These are phyloP conservation scores for Aspergillus fischeri DNA, from an alignment of 2,329 filamentous ascomycete species.

Conservation along the genomic window DNA sequence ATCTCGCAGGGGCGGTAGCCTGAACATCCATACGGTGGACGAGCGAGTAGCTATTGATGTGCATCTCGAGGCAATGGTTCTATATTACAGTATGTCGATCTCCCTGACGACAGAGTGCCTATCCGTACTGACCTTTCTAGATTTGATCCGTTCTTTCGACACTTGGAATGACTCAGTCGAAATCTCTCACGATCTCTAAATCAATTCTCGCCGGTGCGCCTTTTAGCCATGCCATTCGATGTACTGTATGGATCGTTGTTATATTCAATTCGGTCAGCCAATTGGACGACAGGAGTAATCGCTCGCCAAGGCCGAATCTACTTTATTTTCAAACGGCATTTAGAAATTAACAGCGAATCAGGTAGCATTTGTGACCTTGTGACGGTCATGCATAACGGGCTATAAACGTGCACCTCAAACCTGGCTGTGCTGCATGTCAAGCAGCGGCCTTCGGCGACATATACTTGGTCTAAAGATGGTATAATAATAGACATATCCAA, in stretches of 20 bases:
- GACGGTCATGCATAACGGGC: background rate
- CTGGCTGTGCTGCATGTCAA: background rate
- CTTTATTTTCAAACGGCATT: background rate
- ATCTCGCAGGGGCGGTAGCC: constrained; percentile 40
- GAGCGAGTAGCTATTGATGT: constrained; percentile 44
- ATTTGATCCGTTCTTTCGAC: constrained; percentile 32
- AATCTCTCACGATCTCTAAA: background rate
- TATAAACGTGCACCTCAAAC: constrained; percentile 1
- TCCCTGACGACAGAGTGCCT: background rate
- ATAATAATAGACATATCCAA: background rate
- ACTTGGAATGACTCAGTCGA: constrained; percentile 14
- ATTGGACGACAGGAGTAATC: background rate
- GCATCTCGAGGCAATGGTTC: constrained; percentile 41
- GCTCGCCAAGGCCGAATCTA: background rate
- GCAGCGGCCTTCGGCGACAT: background rate
- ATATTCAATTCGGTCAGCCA: background rate
- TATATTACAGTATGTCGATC: constrained; percentile 38
- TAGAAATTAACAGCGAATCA: background rate
- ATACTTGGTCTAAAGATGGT: background rate
- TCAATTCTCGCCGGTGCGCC: background rate
- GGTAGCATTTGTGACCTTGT: constrained; percentile 6
- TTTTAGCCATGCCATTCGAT: background rate
- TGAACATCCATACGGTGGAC: constrained; percentile 50
- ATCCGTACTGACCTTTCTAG: constrained; percentile 12
- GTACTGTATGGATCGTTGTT: background rate